Conservation (phyloP, 345 rosid species). For the Lagerstroemia speciosa region DNA sequence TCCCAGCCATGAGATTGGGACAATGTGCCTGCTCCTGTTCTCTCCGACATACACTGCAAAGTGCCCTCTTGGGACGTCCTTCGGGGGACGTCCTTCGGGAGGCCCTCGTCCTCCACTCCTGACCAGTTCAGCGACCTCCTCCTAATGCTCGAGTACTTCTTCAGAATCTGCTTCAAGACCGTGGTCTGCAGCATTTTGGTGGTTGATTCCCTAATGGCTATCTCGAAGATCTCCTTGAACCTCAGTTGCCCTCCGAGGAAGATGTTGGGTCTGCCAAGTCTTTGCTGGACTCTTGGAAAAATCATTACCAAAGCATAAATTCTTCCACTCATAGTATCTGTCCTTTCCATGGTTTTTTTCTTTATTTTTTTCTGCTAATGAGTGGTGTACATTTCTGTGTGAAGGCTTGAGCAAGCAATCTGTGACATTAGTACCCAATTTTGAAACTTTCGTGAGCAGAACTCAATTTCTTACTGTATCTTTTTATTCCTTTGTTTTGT, state of each 20-base stretch:
- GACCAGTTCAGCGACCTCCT: constrained; percentile 14
- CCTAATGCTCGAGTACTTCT: constrained; percentile 35
- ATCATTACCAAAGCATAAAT: constrained; percentile 35
- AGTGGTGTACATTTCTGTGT: constrained; percentile 1
- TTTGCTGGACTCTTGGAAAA: constrained; percentile 66
- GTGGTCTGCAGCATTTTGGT: constrained; percentile 28
- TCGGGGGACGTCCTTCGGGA: constrained; percentile 45
- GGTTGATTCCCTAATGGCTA: constrained; percentile 21
- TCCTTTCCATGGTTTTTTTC: background rate
- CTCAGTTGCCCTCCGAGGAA: constrained; percentile 62
- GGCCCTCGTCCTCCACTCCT: constrained; percentile 11
- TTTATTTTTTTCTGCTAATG: background rate
- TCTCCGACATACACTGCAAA: constrained; percentile 81
- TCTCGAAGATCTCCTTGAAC: constrained; percentile 75
- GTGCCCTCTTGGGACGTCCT: constrained; percentile 87
- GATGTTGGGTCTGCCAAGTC: constrained; percentile 47
- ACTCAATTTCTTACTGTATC: background rate
- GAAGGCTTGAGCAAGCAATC: background rate
- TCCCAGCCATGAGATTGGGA: constrained; percentile 64
- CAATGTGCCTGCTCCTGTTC: constrained; percentile 59
- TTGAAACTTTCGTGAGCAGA: background rate
- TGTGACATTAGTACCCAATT: background rate
- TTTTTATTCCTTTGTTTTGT: background rate
- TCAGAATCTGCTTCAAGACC: constrained; percentile 30
- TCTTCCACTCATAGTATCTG: background rate